Base-by-base conservation (phyloP, 768 basidiomycete genomes). In the Calocybe cyanea region DNA sequence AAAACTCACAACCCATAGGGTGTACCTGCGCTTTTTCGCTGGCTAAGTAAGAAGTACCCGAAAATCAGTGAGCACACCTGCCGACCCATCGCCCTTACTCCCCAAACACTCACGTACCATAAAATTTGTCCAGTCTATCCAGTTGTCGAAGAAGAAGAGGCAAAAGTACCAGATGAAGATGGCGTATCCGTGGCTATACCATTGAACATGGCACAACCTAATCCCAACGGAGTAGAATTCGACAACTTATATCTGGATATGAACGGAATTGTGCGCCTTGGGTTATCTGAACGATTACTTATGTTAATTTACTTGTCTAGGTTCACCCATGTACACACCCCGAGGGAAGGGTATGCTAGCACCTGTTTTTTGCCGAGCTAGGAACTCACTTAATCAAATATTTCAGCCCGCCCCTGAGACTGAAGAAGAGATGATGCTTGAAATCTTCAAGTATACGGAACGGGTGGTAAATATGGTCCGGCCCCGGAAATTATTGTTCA, bases 261-360 rank as follows among this genome's bases (percentile, higher is more conserved):
- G 96, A 99, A 99, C 64, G 96, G 92, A 54, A 98, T 98, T 63
- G 96, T 92, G 54, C 53, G 85, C 25, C 5, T 28, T 71, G 17
- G 21, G 9, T 18, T 13, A 19, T 3, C 3, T n/a, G 7, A 19
- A 25, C 7, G 20, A n/a, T n/a, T 7, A 35, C 34, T 35, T 35
- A 14, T 35, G 17, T 35, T 18, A 7, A 7, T 7, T 14, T n/a
- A 14, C 34, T 30, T 43, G 40, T 40, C 45, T 48, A 92, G 89
- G 89, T 99, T 9, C 96, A 99, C 66, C 96, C 96, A 0, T 98
- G 96, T 78, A 99, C 96, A 0, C 96, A 99, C 62, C 96, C 96
- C 0, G 96, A 98, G 67, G 95, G 94, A 59, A 94, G 88, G 76
- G 91, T 83, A 49, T 37, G 73, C 55, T 45, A 24, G 28, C 36